Evolutionary conservation across 306 rosid genomes (phyloP), one percentile per base, ranked within the genome.

Genomic region (Argentina anserina): DNA sequence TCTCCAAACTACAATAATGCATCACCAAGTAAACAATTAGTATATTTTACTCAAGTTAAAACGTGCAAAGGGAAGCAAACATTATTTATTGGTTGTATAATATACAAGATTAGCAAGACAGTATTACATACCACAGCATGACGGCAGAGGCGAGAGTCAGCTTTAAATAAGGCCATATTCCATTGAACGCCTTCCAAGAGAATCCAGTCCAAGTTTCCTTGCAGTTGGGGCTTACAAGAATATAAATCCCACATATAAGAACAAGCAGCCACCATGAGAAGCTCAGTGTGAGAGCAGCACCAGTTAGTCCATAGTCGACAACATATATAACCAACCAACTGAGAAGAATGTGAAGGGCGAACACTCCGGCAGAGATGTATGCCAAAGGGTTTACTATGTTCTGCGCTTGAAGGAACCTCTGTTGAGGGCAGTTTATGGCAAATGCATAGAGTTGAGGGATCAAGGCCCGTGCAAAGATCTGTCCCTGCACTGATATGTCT

Each of bases 191-290:
- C 61, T 71, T 81, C 21, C 61, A 0, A 26, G 82, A 73, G 84
- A 91, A 89, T 71, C 97, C 97, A 5, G 87, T 81, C 97, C 97
- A 91, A 42, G 92, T 91, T 75, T 89, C 84, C 65, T 71, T 86
- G 78, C 97, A 91, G 7, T 29, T 79, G 47, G 92, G 91, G 79
- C 88, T 89, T 7, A 91, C 31, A 39, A 84, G 26, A 71, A 91
- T 87, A 72, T 91, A 91, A 21, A 91, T 67, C 0, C 65, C 91
- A 82, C 80, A 84, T n/a, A 82, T 0, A 21, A 91, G 18, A 70
- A 65, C 86, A 72, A 91, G 89, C 59, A 86, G 29, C 88, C 92
- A 87, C 97, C 96, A 87, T 17, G 92, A 89, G 17, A 89, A 31
- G 80, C 97, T 89, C 9, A 91, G 87, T 13, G 83, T 70, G 10